phyloP scores from a whole-genome alignment of 1,139 yeast genomes.

The Magnusiomyces paraingens region DNA sequence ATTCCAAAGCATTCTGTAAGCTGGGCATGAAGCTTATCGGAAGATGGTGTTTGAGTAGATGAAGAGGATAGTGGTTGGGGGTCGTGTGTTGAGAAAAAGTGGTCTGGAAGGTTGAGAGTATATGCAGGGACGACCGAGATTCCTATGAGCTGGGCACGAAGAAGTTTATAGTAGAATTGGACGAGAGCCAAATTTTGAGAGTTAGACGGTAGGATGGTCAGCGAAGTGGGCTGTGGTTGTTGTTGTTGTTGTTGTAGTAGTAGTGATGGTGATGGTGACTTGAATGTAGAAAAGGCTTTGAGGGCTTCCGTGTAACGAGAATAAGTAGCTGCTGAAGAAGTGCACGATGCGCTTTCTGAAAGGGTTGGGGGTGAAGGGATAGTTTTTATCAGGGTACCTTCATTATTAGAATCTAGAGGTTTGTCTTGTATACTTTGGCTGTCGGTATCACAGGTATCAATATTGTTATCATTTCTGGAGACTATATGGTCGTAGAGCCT shows the following conservation, averaged over 20 bases:
- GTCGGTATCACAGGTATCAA: neutral
- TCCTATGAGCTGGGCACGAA: slow-evolving; percentile 11
- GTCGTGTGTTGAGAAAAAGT: neutral
- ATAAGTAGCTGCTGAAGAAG: no score
- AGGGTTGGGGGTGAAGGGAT: no score
- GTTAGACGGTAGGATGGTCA: no score
- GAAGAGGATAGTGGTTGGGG: slow-evolving; percentile 9
- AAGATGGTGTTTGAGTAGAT: slow-evolving; percentile 3
- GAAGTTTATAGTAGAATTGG: slow-evolving; percentile 11
- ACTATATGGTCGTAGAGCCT: slow-evolving; percentile 7
- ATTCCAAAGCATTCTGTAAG: slow-evolving; percentile 10
- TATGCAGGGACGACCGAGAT: neutral
- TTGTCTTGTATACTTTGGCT: neutral
- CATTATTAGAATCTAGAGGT: no score
- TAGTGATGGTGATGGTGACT: no score
- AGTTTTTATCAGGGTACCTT: no score
- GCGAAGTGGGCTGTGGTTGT: no score
- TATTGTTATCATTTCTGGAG: neutral
- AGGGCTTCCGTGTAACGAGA: neutral
- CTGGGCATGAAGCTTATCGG: slow-evolving; percentile 3
- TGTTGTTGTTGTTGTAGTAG: no score
- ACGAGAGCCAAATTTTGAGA: slow-evolving; percentile 6
- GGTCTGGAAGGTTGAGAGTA: neutral
- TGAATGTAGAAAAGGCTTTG: neutral
- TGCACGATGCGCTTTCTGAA: neutral